Conservation (phyloP, 352 stramenopile species). For the Albugo laibachii region DNA sequence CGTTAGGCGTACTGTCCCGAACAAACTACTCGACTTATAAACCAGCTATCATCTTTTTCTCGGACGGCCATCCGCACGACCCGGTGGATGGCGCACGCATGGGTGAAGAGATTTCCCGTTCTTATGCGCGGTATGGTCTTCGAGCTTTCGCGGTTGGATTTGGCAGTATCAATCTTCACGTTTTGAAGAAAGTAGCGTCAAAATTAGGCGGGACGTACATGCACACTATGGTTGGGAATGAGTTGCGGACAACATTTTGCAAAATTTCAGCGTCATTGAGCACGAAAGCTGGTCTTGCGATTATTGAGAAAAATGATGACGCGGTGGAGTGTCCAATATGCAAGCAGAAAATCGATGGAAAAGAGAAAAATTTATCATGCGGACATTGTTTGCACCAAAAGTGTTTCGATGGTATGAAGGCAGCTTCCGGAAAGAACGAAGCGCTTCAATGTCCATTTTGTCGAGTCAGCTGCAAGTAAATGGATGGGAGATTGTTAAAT, state of each 20-base stretch:
- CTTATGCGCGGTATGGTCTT: conserved; percentile 37
- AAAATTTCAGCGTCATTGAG: conserved; percentile 52
- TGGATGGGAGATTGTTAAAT: too few species aligned
- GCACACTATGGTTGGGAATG: conserved; percentile 32
- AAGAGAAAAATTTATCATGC: conserved; percentile 21
- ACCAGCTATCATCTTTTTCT: conserved; percentile 61
- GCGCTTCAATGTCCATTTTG: too few species aligned
- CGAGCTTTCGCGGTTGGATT: conserved; percentile 53
- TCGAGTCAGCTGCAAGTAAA: too few species aligned
- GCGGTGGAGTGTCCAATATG: conserved; percentile 31
- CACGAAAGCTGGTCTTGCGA: conserved; percentile 26
- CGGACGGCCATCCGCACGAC: conserved; percentile 37
- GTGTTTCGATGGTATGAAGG: conserved; percentile 10
- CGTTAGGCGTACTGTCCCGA: conserved; percentile 51
- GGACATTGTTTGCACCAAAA: conserved; percentile 26
- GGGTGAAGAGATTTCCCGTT: conserved; percentile 24
- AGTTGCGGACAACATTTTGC: conserved; percentile 56
- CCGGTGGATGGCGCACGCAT: conserved; percentile 20
- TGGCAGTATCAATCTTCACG: conserved; percentile 30
- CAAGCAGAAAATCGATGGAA: conserved; percentile 25
- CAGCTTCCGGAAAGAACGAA: too few species aligned
- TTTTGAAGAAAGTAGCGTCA: conserved; percentile 30
- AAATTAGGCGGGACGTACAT: conserved; percentile 39
- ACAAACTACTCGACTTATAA: conserved; percentile 34
- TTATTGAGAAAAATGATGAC: conserved; percentile 38